These are phyloP conservation scores for Wickerhamiella parazyma DNA, from an alignment of 805 yeast genomes.

Conservation along the genomic window DNA sequence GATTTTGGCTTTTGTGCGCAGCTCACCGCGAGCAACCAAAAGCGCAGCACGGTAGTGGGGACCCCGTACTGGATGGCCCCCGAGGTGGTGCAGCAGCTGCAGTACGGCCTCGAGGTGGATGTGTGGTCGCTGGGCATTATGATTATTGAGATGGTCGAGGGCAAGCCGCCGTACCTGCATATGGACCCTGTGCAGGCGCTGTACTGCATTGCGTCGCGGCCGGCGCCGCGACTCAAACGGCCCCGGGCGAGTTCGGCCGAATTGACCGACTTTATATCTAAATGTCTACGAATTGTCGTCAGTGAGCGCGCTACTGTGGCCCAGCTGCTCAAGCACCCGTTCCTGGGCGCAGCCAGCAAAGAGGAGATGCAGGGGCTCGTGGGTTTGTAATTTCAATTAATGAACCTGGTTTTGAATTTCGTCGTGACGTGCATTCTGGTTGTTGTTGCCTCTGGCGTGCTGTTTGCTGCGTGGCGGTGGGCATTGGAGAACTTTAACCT, in stretches of 20 bases:
- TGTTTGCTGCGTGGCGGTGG: slow-evolving; percentile 17
- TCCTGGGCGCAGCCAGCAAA: slow-evolving; percentile 21
- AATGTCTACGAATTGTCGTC: slow-evolving; percentile 86
- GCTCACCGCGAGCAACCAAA: slow-evolving; percentile 55
- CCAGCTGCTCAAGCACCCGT: slow-evolving; percentile 59
- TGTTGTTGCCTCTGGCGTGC: slow-evolving; percentile 10
- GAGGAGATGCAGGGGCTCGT: background rate
- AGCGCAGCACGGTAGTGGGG: slow-evolving; percentile 83
- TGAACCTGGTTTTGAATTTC: slow-evolving; percentile 11
- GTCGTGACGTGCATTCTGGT: slow-evolving; percentile 9
- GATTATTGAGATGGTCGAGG: slow-evolving; percentile 84
- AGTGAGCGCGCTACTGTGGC: slow-evolving; percentile 81
- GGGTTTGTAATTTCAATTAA: background rate
- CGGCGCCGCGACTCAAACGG: slow-evolving; percentile 91
- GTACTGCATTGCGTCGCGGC: slow-evolving; percentile 81
- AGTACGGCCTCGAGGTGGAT: slow-evolving; percentile 64
- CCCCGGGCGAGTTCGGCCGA: slow-evolving; percentile 51
- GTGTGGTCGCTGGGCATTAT: slow-evolving; percentile 97
- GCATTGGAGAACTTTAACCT: slow-evolving; percentile 18
- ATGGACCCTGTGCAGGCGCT: slow-evolving; percentile 89
- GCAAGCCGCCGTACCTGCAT: slow-evolving; percentile 93
- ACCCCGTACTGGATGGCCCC: slow-evolving; percentile 48
- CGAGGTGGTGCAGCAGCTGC: slow-evolving; percentile 33
- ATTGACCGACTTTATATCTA: slow-evolving; percentile 75
- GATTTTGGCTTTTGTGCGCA: slow-evolving; percentile 98